A percentile compares a stretch with the other conserved stretches of the same genome.
phyloP scores from a whole-genome alignment of 2,329 filamentous ascomycete species.

The Xylaria sp. region DNA sequence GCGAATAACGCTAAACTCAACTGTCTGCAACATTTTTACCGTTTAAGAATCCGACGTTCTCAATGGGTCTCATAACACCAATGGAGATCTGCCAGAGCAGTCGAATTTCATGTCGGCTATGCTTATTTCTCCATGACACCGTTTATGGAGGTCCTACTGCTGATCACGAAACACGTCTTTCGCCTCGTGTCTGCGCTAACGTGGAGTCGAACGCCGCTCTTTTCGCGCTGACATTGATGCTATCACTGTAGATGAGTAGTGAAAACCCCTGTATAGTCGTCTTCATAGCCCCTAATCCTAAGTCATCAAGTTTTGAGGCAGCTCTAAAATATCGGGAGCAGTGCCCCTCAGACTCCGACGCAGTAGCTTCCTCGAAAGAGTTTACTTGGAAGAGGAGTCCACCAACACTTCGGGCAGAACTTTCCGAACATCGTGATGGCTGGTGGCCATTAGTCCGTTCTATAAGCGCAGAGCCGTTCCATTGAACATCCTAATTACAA shows the following conservation, averaged over 20 bases:
- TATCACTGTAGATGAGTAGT: background rate
- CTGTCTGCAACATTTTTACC: background rate
- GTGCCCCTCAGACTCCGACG: background rate
- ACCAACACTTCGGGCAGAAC: background rate
- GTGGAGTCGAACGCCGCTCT: slow-evolving; percentile 5
- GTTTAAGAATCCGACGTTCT: background rate
- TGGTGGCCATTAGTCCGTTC: slow-evolving; percentile 4
- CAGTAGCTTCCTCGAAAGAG: background rate
- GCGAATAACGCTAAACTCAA: background rate
- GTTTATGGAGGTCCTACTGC: slow-evolving; percentile 10
- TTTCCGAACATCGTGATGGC: background rate
- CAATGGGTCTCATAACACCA: background rate
- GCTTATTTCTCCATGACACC: background rate
- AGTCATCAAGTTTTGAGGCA: background rate
- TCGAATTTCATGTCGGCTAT: slow-evolving; percentile 5
- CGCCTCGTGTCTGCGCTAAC: slow-evolving; percentile 6
- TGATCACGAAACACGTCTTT: slow-evolving; percentile 8
- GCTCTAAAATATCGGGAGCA: background rate
- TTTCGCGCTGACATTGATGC: slow-evolving; percentile 9
- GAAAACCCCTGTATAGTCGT: background rate
- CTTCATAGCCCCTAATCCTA: background rate
- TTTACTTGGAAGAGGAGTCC: background rate
- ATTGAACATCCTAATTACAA: slow-evolving; percentile 12
- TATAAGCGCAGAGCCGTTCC: slow-evolving; percentile 1
- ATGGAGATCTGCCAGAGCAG: background rate